These are phyloP conservation scores for Planoprotostelium fungivorum DNA, from an alignment of 78 protist species.

Conservation along the genomic window DNA sequence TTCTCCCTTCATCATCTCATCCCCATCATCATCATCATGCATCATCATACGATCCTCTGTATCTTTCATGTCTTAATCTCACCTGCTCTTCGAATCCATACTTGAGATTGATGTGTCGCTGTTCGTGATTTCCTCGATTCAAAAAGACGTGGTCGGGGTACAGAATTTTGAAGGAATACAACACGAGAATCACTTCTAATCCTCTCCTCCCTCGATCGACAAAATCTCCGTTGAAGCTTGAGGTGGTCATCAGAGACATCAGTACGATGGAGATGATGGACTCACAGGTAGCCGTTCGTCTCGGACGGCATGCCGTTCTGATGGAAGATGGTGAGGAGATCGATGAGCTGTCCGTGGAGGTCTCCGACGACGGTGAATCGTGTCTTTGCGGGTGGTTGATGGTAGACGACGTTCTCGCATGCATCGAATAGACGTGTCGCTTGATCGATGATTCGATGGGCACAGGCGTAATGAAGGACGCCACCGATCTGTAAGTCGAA, in stretches of 20 bases:
- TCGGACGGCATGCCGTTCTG: constrained; percentile 82
- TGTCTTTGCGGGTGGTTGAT: background rate
- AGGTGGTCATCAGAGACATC: constrained; percentile 5
- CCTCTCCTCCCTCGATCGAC: constrained; percentile 83
- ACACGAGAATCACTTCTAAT: constrained; percentile 75
- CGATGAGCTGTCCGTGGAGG: constrained; percentile 89
- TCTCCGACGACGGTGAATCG: constrained; percentile 71
- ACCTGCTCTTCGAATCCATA: constrained; percentile 36
- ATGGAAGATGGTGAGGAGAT: constrained; percentile 79
- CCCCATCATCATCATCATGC: background rate
- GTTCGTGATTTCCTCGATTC: constrained; percentile 81
- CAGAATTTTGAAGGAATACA: constrained; percentile 75
- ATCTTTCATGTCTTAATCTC: background rate
- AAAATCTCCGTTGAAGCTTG: constrained; percentile 91
- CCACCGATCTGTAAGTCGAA: background rate
- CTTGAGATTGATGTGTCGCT: background rate
- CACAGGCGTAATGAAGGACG: background rate
- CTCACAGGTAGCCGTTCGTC: background rate
- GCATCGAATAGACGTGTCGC: background rate
- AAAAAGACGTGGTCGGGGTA: constrained; percentile 78
- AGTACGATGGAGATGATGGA: background rate
- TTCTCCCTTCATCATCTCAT: background rate
- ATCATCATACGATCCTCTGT: background rate
- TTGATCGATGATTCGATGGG: background rate
- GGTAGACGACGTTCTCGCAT: background rate